Evolutionary conservation across 225 moss, liverwort and hornwort species (phyloP).

Genomic region (Pseudoscleropodium purum): DNA sequence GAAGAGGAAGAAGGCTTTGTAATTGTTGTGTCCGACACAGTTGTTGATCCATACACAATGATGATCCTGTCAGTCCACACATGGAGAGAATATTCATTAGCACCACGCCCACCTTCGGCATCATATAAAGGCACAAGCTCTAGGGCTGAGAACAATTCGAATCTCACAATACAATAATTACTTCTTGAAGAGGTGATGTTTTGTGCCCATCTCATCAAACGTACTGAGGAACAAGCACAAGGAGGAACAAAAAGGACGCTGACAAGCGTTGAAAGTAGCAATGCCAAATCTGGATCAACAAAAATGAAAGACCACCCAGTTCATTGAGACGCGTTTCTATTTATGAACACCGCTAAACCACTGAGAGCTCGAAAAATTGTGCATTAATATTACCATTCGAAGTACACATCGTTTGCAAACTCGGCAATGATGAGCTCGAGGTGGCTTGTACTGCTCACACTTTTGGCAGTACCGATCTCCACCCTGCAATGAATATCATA

Average conservation of each 20-base stretch:
- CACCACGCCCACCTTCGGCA: not conserved
- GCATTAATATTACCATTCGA: slow-evolving; percentile 60
- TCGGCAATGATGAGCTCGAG: slow-evolving; percentile 94
- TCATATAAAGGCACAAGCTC: not conserved
- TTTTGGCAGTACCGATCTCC: slow-evolving; percentile 96
- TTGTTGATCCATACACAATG: slow-evolving; percentile 99
- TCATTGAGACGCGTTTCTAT: not conserved
- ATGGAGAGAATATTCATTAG: not conserved
- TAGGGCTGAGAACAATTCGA: not conserved
- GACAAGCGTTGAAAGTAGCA: not conserved
- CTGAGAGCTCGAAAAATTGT: not conserved
- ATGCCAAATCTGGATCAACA: not conserved
- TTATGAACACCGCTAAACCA: not conserved
- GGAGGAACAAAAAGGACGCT: not conserved
- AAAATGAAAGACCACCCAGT: not conserved
- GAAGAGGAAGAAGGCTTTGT: slow-evolving; percentile 92
- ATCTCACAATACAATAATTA: not conserved
- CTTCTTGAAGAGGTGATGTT: not conserved
- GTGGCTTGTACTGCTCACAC: slow-evolving; percentile 91
- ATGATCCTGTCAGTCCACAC: slow-evolving; percentile 62
- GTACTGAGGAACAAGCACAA: not conserved
- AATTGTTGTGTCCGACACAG: slow-evolving; percentile 97
- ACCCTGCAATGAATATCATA: slow-evolving; percentile 43
- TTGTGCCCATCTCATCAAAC: not conserved
- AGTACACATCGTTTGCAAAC: slow-evolving; percentile 96